Conservation (phyloP, 1,139 yeast genomes). For the Suhomyces anneliseae region DNA sequence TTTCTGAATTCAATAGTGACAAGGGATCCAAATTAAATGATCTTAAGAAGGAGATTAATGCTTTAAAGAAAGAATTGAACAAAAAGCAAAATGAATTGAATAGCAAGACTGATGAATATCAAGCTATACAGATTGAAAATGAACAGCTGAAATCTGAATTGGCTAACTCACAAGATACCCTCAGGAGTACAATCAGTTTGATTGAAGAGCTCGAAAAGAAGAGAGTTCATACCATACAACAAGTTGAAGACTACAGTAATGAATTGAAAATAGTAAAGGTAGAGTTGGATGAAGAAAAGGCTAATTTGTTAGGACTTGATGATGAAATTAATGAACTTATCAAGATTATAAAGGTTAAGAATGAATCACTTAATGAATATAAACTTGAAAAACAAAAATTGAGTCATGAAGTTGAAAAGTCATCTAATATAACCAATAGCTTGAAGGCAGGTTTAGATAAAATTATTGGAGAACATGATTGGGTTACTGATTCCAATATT, state of each 20-base stretch:
- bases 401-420: conserved; percentile 64
- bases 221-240: conserved; percentile 24
- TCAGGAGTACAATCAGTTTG: conserved; percentile 30
- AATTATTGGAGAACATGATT: conserved; percentile 58
- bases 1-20: conserved; percentile 75
- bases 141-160: conserved; percentile 70
- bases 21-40: conserved; percentile 78
- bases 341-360: conserved; percentile 51
- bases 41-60: conserved; percentile 55
- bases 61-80: conserved; percentile 36
- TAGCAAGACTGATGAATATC: conserved; percentile 53
- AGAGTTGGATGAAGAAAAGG: conserved; percentile 60
- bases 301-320: conserved; percentile 65
- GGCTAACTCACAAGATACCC: conserved; percentile 42
- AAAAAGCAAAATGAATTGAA: conserved; percentile 46
- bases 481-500: conserved; percentile 70
- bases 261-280: conserved; percentile 38
- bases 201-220: conserved; percentile 43
- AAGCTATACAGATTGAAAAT: conserved; percentile 64
- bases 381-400: conserved; percentile 61
- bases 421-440: conserved; percentile 42
- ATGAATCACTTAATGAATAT: conserved; percentile 47
- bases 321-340: conserved; percentile 75
- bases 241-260: conserved; percentile 24
- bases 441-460: conserved; percentile 47